Evolutionary conservation across 106 monocot genomes (phyloP).

Genomic region (Dendrobium chrysotoxum): DNA sequence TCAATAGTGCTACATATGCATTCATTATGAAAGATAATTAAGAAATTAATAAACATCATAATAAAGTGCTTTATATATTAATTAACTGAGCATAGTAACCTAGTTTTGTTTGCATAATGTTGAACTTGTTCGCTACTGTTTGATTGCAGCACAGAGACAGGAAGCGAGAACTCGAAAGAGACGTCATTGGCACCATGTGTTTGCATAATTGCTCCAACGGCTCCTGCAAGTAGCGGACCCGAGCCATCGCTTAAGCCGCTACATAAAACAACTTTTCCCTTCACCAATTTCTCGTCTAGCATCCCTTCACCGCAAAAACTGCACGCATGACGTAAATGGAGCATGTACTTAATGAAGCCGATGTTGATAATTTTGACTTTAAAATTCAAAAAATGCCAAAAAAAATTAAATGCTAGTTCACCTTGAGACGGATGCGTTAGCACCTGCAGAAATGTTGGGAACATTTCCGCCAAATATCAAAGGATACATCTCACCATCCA

Average conservation of each 20-base stretch:
- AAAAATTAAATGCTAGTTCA: neutral
- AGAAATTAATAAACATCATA: neutral
- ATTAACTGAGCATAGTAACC: neutral
- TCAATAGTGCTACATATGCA: too few relatives aligned
- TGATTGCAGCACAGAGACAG: neutral
- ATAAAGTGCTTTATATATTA: too few relatives aligned
- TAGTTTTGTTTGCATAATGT: slow-evolving; percentile 11
- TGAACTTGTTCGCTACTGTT: neutral
- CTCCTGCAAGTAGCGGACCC: slow-evolving; percentile 12
- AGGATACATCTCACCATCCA: slow-evolving; percentile 5
- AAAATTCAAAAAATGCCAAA: too few relatives aligned
- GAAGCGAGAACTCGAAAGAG: slow-evolving; percentile 14
- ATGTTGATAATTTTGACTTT: too few relatives aligned
- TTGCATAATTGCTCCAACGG: slow-evolving; percentile 19
- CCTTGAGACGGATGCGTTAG: neutral
- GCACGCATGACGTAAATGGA: neutral
- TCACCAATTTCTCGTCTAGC: slow-evolving; percentile 11
- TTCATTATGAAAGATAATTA: neutral
- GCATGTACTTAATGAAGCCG: too few relatives aligned
- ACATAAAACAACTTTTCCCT: slow-evolving; percentile 29
- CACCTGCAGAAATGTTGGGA: slow-evolving; percentile 10
- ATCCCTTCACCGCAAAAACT: neutral
- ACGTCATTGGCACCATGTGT: neutral
- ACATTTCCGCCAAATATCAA: slow-evolving; percentile 19
- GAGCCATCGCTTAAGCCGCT: neutral